A percentile compares a stretch with the other conserved stretches of the same genome.
Conservation (phyloP, 2,329 filamentous ascomycete species). For the Sclerotinia sclerotiorum region DNA sequence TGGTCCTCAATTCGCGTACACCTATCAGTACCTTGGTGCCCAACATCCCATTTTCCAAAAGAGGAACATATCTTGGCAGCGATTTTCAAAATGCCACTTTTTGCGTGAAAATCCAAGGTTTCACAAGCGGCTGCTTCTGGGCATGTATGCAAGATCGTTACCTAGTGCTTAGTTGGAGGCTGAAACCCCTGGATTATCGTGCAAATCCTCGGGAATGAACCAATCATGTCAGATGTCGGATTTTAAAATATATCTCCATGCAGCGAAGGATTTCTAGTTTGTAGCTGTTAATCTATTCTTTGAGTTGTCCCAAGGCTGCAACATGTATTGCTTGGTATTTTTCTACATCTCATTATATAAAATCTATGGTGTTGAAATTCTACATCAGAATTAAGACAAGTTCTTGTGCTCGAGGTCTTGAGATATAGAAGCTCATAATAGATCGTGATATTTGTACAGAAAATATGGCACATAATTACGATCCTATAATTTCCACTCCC, state of each 20-base stretch:
- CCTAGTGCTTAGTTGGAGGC: not conserved
- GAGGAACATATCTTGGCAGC: not conserved
- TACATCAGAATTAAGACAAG: not conserved
- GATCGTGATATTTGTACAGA: not conserved
- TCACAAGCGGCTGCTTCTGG: no score
- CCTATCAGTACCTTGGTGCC: not conserved
- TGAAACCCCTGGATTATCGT: not conserved
- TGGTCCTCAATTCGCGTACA: not conserved
- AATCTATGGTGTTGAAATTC: not conserved
- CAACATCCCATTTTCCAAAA: not conserved
- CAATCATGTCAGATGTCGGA: not conserved
- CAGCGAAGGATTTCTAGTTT: not conserved
- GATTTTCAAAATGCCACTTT: not conserved
- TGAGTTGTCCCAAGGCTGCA: not conserved
- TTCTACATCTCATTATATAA: not conserved
- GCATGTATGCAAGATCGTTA: no score
- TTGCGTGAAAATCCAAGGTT: not conserved
- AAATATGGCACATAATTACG: slow-evolving; percentile 8
- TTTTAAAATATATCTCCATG: not conserved
- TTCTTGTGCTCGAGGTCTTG: not conserved
- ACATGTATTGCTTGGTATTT: not conserved
- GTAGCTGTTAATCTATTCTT: not conserved
- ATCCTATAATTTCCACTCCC: not conserved
- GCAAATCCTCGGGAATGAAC: not conserved
- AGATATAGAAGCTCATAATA: not conserved